Evolutionary conservation across 768 basidiomycete genomes (phyloP).

Genomic region (Leccinum imitatum): DNA sequence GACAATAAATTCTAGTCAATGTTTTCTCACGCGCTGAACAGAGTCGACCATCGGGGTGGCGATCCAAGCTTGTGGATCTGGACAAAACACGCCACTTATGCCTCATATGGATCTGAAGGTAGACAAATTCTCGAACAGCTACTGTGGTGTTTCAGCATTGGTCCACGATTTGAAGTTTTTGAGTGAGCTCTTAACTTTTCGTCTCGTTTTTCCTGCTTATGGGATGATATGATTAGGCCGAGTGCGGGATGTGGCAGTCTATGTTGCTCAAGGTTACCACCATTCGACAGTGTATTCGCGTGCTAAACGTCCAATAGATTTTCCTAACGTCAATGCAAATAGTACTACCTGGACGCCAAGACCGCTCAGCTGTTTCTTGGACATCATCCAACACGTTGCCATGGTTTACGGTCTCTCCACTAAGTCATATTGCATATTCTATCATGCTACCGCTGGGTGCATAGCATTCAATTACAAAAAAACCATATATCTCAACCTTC

Average conservation of each 20-base stretch:
- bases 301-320: constrained; percentile 40
- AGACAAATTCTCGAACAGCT: constrained; percentile 65
- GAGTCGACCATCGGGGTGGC: not conserved
- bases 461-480: constrained; percentile 92
- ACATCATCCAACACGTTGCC: constrained; percentile 60
- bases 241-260: constrained; percentile 58
- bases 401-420: constrained; percentile 71
- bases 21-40: not conserved
- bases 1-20: not conserved
- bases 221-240: constrained; percentile 38
- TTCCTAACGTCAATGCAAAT: constrained; percentile 46
- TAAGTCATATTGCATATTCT: constrained; percentile 77
- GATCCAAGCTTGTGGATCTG: not conserved
- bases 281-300: not conserved
- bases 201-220: not conserved
- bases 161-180: constrained; percentile 53
- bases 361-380: constrained; percentile 62
- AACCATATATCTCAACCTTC: constrained; percentile 80
- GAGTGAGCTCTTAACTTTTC: constrained; percentile 38
- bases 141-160: constrained; percentile 69
- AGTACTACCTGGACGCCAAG: constrained; percentile 47
- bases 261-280: constrained; percentile 51
- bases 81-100: constrained; percentile 22
- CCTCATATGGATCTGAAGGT: constrained; percentile 59
- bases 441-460: constrained; percentile 63